A percentile compares a stretch with the other conserved stretches of the same genome.
These are phyloP conservation scores for Hypomyces rosellus DNA, from an alignment of 2,329 filamentous ascomycete genomes.

Conservation along the genomic window DNA sequence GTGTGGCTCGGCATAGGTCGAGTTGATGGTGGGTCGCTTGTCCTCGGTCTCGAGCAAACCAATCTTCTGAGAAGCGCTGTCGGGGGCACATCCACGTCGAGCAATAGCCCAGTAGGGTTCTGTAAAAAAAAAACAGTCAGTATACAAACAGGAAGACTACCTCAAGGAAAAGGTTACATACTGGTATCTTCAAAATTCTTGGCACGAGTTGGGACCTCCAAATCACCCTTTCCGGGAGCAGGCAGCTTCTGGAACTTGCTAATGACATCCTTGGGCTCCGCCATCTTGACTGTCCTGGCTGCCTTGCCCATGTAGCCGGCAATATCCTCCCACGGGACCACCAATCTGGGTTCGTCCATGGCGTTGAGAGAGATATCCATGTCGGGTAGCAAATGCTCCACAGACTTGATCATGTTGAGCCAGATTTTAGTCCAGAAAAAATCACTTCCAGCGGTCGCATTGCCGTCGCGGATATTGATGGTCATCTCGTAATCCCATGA, in stretches of 20 bases:
- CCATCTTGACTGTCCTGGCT: conserved; percentile 38
- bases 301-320: conserved; percentile 48
- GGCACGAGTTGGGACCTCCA: conserved; percentile 27
- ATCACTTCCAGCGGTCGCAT: conserved; percentile 44
- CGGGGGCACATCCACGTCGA: conserved; percentile 54
- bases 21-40: conserved; percentile 37
- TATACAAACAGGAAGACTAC: neutral
- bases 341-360: conserved; percentile 60
- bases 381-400: conserved; percentile 54
- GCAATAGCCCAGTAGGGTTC: conserved; percentile 53
- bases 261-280: conserved; percentile 37
- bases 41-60: conserved; percentile 39
- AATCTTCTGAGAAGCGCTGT: conserved; percentile 51
- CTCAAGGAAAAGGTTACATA: conserved; percentile 23
- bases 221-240: conserved; percentile 28
- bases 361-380: conserved; percentile 62
- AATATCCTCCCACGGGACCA: conserved; percentile 59
- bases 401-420: conserved; percentile 45
- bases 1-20: conserved; percentile 41
- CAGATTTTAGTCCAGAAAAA: conserved; percentile 56
- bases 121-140: conserved; percentile 18
- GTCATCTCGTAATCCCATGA: conserved; percentile 52
- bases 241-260: conserved; percentile 39
- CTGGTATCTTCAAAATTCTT: conserved; percentile 48
- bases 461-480: conserved; percentile 50